Evolutionary conservation across 345 rosid species (phyloP).

Genomic region (Stellera chamaejasme): DNA sequence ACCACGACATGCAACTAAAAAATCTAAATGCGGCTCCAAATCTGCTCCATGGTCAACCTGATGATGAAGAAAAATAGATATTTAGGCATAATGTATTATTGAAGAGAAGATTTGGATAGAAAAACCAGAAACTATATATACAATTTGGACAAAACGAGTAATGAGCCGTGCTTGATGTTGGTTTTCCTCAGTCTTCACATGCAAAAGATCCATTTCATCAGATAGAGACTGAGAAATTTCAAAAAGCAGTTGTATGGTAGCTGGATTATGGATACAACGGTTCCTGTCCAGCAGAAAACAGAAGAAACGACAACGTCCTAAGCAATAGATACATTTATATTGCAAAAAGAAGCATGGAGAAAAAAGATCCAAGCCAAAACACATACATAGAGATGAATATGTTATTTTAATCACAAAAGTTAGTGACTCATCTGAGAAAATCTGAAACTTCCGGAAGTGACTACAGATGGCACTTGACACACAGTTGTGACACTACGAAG

Average conservation of each 20-base stretch:
- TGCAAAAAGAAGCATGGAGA: too few relatives aligned
- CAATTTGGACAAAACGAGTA: conserved; percentile 70
- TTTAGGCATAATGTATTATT: too few relatives aligned
- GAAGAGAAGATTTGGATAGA: not conserved
- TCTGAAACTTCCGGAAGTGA: too few relatives aligned
- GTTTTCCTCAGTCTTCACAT: conserved; percentile 55
- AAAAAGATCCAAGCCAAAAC: too few relatives aligned
- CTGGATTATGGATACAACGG: conserved; percentile 41
- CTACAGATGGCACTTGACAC: too few relatives aligned
- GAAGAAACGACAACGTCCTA: not conserved
- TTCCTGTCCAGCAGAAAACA: conserved; percentile 42
- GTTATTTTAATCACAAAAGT: too few relatives aligned
- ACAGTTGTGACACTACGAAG: too few relatives aligned
- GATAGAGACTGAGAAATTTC: conserved; percentile 64
- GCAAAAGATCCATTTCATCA: conserved; percentile 48
- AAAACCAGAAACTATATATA: conserved; percentile 19
- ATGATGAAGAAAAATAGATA: not conserved
- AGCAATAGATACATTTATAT: too few relatives aligned
- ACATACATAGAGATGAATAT: too few relatives aligned
- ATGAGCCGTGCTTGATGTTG: conserved; percentile 54
- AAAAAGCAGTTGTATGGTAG: conserved; percentile 61
- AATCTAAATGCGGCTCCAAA: conserved; percentile 59
- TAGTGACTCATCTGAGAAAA: too few relatives aligned
- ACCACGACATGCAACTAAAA: conserved; percentile 80
- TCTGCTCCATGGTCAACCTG: conserved; percentile 75